Conservation (phyloP, 345 rosid genomes). For the Citrus trifoliata region DNA sequence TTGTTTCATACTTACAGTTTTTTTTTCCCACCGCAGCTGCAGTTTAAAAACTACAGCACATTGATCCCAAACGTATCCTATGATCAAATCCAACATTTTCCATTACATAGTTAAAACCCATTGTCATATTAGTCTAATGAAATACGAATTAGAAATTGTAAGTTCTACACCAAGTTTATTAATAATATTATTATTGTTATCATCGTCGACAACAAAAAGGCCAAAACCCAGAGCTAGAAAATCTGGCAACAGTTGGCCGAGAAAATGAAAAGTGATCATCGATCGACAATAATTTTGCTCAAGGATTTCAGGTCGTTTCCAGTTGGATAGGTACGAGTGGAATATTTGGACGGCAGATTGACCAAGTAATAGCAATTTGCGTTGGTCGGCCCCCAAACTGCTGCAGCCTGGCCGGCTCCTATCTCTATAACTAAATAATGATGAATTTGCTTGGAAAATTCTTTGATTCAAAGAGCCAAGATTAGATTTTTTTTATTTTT, state of each 20-base stretch:
- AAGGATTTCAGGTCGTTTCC: not conserved
- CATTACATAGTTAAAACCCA: no score
- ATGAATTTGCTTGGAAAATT: not conserved
- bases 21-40: rapidly evolving
- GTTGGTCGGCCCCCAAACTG: not conserved
- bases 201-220: not conserved
- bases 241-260: not conserved
- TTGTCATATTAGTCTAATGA: not conserved
- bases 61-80: rapidly evolving
- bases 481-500: no score
- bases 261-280: not conserved
- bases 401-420: not conserved
- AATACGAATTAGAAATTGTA: not conserved
- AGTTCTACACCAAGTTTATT: not conserved
- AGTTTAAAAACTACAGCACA: no score
- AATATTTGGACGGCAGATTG: not conserved
- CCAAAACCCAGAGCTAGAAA: not conserved
- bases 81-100: not conserved
- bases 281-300: not conserved
- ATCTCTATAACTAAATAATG: no score
- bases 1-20: no score
- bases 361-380: not conserved
- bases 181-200: no score
- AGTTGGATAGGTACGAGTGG: not conserved
- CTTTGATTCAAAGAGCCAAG: not conserved